These are phyloP conservation scores for Chaetomium tenue DNA, from an alignment of 495 filamentous ascomycete species.

Conservation along the genomic window DNA sequence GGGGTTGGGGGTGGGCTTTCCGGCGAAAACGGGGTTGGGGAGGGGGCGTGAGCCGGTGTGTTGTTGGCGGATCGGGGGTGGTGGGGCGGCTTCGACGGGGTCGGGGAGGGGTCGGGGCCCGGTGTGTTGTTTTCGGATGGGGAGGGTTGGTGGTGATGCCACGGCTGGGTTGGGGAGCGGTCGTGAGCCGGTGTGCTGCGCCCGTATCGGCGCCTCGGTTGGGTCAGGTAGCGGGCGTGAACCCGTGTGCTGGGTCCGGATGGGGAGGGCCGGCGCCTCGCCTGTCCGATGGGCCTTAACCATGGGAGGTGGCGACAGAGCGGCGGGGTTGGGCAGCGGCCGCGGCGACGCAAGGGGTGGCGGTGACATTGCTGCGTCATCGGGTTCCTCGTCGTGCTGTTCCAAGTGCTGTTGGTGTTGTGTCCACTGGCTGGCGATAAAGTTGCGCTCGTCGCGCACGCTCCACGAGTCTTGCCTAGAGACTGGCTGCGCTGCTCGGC, in stretches of 20 bases:
- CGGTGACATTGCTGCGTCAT: constrained; percentile 8
- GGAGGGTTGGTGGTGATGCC: constrained; percentile 7
- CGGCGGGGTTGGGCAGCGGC: constrained; percentile 46
- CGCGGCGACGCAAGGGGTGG: constrained; percentile 30
- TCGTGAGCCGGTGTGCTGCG: constrained; percentile 32
- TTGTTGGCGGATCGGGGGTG: constrained; percentile 14
- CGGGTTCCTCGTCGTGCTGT: constrained; percentile 20
- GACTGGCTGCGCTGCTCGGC: constrained; percentile 55
- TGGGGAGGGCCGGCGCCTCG: constrained; percentile 23
- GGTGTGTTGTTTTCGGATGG: constrained; percentile 25
- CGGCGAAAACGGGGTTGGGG: constrained; percentile 27
- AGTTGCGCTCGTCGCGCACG: constrained; percentile 69
- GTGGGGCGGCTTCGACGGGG: constrained; percentile 26
- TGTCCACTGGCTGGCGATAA: constrained; percentile 67
- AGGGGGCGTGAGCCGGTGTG: constrained; percentile 38
- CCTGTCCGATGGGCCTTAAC: constrained; percentile 40
- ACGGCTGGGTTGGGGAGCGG: constrained; percentile 41
- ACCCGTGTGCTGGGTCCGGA: constrained; percentile 28
- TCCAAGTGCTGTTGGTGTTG: constrained; percentile 45
- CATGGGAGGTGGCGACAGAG: neutral
- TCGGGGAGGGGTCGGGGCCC: constrained; percentile 38
- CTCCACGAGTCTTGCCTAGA: constrained; percentile 62
- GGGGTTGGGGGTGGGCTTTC: neutral
- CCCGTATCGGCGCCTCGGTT: constrained; percentile 2
- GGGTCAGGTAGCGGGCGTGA: constrained; percentile 38